A percentile compares a stretch with the other conserved stretches of the same genome.
phyloP scores from a whole-genome alignment of 805 yeast species.

The Yarrowia bubula region DNA sequence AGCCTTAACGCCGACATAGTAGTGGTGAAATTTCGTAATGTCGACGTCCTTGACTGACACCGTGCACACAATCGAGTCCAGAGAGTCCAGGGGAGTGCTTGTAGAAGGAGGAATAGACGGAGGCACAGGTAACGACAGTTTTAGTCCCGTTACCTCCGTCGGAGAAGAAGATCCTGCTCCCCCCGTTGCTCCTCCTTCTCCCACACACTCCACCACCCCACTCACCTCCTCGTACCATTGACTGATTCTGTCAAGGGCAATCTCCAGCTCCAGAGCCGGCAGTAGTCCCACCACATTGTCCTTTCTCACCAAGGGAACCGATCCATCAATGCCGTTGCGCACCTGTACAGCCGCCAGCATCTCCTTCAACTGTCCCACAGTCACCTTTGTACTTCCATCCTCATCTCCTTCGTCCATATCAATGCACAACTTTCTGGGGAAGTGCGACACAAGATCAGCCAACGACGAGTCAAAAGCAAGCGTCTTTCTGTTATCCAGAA shows the following conservation, averaged over 20 bases:
- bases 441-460: constrained; percentile 43
- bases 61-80: constrained; percentile 18
- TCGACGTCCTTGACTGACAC: constrained; percentile 20
- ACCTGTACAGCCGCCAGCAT: constrained; percentile 44
- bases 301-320: constrained; percentile 48
- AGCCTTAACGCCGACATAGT: constrained; percentile 9
- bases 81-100: background rate
- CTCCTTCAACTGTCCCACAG: constrained; percentile 39
- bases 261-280: constrained; percentile 52
- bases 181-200: background rate
- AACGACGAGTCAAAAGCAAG: constrained; percentile 43
- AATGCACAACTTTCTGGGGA: constrained; percentile 36
- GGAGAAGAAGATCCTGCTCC: background rate
- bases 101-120: background rate
- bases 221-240: constrained; percentile 30
- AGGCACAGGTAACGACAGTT: background rate
- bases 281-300: constrained; percentile 47
- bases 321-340: constrained; percentile 51
- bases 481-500: constrained; percentile 46
- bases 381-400: constrained; percentile 36
- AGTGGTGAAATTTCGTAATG: constrained; percentile 10
- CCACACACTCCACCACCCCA: background rate
- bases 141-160: background rate
- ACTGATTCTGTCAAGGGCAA: constrained; percentile 48
- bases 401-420: constrained; percentile 41